Percentiles rank a stretch among this genome's conserved stretches.
Evolutionary conservation across 2,329 filamentous ascomycete species (phyloP).

Genomic region (Clarireedia sp.): DNA sequence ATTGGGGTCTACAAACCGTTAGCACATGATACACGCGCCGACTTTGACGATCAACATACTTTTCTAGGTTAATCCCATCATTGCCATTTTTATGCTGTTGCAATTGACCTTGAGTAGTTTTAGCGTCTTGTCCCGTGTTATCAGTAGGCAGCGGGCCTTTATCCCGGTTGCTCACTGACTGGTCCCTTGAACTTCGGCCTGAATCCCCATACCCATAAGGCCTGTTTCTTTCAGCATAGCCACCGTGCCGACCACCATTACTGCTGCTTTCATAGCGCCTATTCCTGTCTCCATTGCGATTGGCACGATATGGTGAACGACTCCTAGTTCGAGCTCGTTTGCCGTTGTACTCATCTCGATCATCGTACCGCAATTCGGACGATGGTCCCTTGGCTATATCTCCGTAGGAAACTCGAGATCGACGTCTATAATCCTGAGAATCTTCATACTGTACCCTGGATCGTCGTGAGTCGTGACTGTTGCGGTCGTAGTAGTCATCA

Average conservation of each 20-base stretch:
- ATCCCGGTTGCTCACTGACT: constrained; percentile 57
- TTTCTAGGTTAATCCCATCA: constrained; percentile 33
- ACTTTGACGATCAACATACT: constrained; percentile 24
- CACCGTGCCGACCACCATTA: constrained; percentile 16
- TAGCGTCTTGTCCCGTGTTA: constrained; percentile 56
- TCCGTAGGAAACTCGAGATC: constrained; percentile 44
- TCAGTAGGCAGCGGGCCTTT: constrained; percentile 50
- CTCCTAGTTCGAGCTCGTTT: constrained; percentile 48
- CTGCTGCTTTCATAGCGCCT: constrained; percentile 16
- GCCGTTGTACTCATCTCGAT: constrained; percentile 42
- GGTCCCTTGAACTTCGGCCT: constrained; percentile 44
- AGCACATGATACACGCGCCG: constrained; percentile 7
- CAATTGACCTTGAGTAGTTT: constrained; percentile 56
- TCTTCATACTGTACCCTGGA: constrained; percentile 58
- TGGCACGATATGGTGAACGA: constrained; percentile 39
- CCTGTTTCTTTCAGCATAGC: constrained; percentile 15
- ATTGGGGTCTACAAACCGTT: constrained; percentile 14
- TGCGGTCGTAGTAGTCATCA: constrained; percentile 45
- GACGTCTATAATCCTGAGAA: constrained; percentile 37
- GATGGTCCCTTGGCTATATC: constrained; percentile 42
- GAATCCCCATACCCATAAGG: constrained; percentile 33
- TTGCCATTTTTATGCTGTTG: constrained; percentile 37
- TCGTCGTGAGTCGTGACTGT: constrained; percentile 48
- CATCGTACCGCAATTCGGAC: constrained; percentile 37
- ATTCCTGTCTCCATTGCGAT: constrained; percentile 24